Percentiles rank a stretch among this genome's conserved stretches.
These are phyloP conservation scores for Malassezia brasiliensis DNA, from an alignment of 1,284 basidiomycete species.

Conservation along the genomic window DNA sequence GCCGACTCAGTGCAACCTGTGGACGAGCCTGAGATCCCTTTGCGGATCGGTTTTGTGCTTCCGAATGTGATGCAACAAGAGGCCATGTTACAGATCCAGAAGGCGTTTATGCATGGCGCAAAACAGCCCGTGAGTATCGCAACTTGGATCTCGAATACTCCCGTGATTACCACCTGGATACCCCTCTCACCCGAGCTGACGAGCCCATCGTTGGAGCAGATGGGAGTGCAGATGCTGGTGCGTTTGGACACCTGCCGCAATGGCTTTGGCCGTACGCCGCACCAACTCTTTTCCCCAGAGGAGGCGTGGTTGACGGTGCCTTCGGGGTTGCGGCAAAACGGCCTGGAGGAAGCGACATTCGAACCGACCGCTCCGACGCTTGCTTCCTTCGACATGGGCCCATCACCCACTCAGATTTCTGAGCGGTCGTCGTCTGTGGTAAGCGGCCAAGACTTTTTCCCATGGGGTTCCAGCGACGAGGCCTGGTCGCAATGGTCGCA, in stretches of 20 bases:
- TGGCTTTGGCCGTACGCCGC: not conserved
- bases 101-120: not conserved
- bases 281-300: not conserved
- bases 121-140: not conserved
- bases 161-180: conserved; percentile 3
- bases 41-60: not conserved
- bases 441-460: not conserved
- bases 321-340: not conserved
- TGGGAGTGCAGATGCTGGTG: not conserved
- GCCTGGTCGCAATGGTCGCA: not conserved
- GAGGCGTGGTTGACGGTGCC: not conserved
- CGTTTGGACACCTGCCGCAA: not conserved
- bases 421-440: too few species aligned
- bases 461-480: not conserved
- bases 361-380: too few species aligned
- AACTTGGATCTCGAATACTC: not conserved
- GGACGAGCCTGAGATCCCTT: not conserved
- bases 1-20: not conserved
- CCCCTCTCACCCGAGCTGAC: not conserved
- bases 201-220: not conserved
- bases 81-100: not conserved
- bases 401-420: too few species aligned
- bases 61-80: not conserved
- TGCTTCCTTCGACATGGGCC: too few species aligned
- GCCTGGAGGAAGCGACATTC: not conserved